Evolutionary conservation across 106 monocot species (phyloP).

Genomic region (Acorus calamus): DNA sequence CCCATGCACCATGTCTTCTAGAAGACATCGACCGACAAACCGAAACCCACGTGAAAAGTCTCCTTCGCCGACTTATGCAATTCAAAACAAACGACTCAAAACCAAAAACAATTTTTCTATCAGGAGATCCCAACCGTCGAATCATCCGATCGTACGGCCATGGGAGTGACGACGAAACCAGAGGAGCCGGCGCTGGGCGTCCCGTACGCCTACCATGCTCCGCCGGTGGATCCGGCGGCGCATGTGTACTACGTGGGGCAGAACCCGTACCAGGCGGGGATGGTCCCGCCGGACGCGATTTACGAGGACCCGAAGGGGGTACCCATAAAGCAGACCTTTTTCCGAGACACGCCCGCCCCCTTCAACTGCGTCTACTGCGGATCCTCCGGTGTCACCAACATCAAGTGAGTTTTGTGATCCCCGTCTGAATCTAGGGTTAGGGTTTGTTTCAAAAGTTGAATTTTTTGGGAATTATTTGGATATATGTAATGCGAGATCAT

Average conservation of each 20-base stretch:
- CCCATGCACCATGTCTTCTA: no score
- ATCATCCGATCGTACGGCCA: no score
- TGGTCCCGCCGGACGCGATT: slow-evolving; percentile 82
- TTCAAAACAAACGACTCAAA: no score
- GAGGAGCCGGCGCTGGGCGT: slow-evolving; percentile 40
- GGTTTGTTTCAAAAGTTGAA: no score
- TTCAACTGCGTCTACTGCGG: slow-evolving; percentile 83
- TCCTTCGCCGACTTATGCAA: no score
- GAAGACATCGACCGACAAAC: no score
- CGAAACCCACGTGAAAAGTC: no score
- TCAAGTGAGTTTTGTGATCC: slow-evolving; percentile 35
- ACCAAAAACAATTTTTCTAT: no score
- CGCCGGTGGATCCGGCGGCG: slow-evolving; percentile 13
- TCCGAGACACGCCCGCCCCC: slow-evolving; percentile 77
- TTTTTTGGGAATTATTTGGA: no score
- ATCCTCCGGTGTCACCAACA: slow-evolving; percentile 55
- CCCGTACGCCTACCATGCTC: slow-evolving; percentile 23
- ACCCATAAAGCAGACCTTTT: slow-evolving; percentile 93
- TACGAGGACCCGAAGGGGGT: slow-evolving; percentile 86
- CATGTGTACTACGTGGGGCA: slow-evolving; percentile 40
- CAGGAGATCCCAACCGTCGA: no score
- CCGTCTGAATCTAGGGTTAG: background rate
- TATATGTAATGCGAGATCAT: no score
- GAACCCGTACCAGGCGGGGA: slow-evolving; percentile 74
- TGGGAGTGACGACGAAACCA: no score